Evolutionary conservation across 768 basidiomycete species (phyloP).

Genomic region (Boletus eberwhitei): DNA sequence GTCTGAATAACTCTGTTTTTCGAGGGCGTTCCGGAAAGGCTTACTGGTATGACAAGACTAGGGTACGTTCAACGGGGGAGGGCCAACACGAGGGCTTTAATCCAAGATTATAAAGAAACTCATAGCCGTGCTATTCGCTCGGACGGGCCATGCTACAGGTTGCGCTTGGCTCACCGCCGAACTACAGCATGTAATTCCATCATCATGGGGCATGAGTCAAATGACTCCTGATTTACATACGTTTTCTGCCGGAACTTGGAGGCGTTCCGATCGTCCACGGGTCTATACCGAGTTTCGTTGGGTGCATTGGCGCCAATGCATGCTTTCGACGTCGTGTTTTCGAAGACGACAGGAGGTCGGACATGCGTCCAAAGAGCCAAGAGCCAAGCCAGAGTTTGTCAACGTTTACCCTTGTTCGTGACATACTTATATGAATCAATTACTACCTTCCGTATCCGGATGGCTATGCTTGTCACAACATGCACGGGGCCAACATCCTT

Average conservation of each 20-base stretch:
- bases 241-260: neutral
- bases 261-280: neutral
- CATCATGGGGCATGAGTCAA: neutral
- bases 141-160: neutral
- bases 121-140: neutral
- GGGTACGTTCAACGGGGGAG: neutral
- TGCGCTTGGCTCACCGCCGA: constrained; percentile 12
- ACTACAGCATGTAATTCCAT: constrained; percentile 3
- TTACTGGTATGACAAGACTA: constrained; percentile 3
- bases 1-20: neutral
- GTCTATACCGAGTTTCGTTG: neutral
- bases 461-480: neutral
- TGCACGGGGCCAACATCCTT: neutral
- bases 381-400: constrained; percentile 7
- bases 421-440: neutral
- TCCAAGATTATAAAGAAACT: constrained; percentile 5
- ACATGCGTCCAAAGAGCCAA: constrained; percentile 9
- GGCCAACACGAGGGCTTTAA: neutral
- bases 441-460: constrained; percentile 17
- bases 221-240: constrained; percentile 3
- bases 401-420: neutral
- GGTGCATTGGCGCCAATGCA: neutral
- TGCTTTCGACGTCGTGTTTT: neutral
- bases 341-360: neutral
- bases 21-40: neutral